Conservation (phyloP, 139 green algal species). For the Chlamydomonas schloesseri region DNA sequence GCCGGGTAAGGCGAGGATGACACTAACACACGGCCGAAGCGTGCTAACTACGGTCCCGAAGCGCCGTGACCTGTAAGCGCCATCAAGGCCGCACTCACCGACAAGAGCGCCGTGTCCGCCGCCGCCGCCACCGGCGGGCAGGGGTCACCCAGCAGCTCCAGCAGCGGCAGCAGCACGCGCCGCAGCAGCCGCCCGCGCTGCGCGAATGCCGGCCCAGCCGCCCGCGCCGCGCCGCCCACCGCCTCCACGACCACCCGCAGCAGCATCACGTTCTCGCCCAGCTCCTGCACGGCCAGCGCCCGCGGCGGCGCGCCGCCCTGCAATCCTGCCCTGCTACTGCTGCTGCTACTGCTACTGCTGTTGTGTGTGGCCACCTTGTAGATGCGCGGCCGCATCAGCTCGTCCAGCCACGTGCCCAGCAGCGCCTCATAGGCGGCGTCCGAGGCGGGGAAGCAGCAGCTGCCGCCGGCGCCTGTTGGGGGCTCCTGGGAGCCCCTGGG, state of each 20-base stretch:
- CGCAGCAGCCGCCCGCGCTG: slow-evolving; percentile 65
- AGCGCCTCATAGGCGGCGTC: slow-evolving; percentile 37
- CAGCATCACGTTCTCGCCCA: slow-evolving; percentile 80
- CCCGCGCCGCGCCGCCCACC: slow-evolving; percentile 60
- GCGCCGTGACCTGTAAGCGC: no score
- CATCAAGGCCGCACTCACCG: no score
- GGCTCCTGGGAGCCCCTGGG: no score
- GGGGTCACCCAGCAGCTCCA: slow-evolving; percentile 81
- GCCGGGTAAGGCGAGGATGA: no score
- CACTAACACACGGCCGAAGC: no score
- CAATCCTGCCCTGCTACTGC: neutral
- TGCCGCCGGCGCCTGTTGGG: neutral
- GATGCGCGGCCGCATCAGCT: neutral
- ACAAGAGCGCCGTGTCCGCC: slow-evolving; percentile 57
- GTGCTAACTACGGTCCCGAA: no score
- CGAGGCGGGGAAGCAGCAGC: neutral
- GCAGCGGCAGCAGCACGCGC: slow-evolving; percentile 73
- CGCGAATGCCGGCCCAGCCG: slow-evolving; percentile 62
- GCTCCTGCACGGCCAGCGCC: slow-evolving; percentile 17
- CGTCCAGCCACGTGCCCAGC: slow-evolving; percentile 51
- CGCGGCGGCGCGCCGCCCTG: neutral
- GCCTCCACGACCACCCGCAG: slow-evolving; percentile 66
- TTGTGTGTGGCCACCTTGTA: slow-evolving; percentile 20
- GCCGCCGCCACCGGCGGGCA: slow-evolving; percentile 65
- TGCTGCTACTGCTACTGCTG: no score